These are phyloP conservation scores for Neurospora sublineolata DNA, from an alignment of 495 filamentous ascomycete genomes.

Conservation along the genomic window DNA sequence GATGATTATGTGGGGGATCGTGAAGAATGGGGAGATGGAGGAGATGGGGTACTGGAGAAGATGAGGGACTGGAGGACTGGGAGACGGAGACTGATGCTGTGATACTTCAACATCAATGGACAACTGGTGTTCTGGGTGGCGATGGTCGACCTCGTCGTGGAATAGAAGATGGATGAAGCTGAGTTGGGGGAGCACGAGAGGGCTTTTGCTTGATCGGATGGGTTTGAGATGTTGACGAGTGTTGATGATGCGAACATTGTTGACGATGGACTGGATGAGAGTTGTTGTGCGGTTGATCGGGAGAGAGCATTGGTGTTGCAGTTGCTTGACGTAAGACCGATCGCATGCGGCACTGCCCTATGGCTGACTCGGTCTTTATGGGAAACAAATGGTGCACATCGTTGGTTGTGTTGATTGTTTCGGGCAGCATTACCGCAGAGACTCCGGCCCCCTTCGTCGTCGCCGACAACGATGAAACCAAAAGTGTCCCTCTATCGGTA, in stretches of 20 bases:
- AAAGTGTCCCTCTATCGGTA: background rate
- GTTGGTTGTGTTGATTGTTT: background rate
- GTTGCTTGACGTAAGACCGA: background rate
- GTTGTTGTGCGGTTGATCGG: background rate
- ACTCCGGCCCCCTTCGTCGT: background rate
- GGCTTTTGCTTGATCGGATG: background rate
- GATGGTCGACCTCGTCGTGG: background rate
- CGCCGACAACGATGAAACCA: background rate
- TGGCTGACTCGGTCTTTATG: background rate
- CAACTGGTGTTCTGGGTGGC: background rate
- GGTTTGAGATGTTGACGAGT: background rate
- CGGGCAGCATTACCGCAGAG: background rate
- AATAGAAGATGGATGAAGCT: background rate
- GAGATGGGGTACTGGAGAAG: background rate
- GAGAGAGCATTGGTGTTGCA: no score
- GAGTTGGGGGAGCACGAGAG: background rate
- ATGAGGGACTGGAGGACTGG: background rate
- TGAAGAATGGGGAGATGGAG: background rate
- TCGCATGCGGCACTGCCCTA: background rate
- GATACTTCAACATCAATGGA: background rate
- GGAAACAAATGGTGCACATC: background rate
- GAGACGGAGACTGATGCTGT: background rate
- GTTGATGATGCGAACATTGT: background rate
- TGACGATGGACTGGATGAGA: background rate
- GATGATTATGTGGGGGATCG: background rate